These are phyloP conservation scores for Saccharum spontaneum DNA, from an alignment of 176 grass and related monocot genomes.

Conservation along the genomic window DNA sequence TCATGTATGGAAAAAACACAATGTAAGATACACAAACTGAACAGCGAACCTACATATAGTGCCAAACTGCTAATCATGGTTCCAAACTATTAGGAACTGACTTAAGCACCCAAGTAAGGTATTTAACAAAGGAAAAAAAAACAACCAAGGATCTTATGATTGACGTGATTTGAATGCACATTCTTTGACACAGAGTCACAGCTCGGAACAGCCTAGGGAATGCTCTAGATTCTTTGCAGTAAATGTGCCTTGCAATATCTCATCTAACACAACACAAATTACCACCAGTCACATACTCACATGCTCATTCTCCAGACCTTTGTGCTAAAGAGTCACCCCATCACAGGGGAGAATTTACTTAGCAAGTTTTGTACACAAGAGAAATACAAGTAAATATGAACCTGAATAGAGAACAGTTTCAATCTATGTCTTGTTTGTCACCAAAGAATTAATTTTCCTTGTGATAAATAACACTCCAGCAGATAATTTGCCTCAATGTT, in stretches of 20 bases:
- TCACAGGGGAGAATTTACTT: neutral
- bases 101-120: neutral
- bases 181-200: neutral
- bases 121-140: neutral
- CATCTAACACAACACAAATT: neutral
- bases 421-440: neutral
- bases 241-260: neutral
- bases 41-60: neutral
- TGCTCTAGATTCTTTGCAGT: neutral
- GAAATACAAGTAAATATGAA: neutral
- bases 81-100: neutral
- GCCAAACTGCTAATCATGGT: neutral
- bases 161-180: neutral
- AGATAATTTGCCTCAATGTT: neutral
- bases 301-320: neutral
- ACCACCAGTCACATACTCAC: neutral
- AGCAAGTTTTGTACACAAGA: neutral
- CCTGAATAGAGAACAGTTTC: neutral
- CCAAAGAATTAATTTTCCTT: neutral
- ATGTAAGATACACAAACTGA: neutral
- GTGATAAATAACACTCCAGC: neutral
- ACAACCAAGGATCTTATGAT: neutral
- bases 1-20: neutral
- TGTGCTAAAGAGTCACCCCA: neutral
- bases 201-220: neutral